Percentiles rank a stretch among this genome's conserved stretches.
Evolutionary conservation across 2,329 filamentous ascomycete genomes (phyloP).

Genomic region (Aspergillus latus): DNA sequence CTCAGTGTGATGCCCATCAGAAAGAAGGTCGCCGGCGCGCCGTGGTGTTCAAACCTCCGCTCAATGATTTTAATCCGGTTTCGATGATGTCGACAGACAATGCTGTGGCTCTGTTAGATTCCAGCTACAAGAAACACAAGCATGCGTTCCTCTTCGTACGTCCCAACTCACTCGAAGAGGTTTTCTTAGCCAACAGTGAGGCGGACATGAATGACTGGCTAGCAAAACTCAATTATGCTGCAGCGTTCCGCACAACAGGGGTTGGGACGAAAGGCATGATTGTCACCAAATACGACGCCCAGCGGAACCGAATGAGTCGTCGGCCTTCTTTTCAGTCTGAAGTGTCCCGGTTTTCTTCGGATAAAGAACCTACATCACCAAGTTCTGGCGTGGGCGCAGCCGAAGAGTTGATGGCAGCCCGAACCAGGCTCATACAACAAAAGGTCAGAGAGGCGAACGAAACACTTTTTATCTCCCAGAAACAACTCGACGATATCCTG

Average conservation of each 20-base stretch:
- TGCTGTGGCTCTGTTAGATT: slow-evolving; percentile 82
- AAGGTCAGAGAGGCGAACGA: slow-evolving; percentile 83
- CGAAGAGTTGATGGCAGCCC: slow-evolving; percentile 78
- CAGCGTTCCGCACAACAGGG: slow-evolving; percentile 87
- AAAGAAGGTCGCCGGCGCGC: slow-evolving; percentile 75
- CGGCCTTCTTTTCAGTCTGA: slow-evolving; percentile 59
- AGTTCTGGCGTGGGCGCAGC: slow-evolving; percentile 75
- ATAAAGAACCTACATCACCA: slow-evolving; percentile 70
- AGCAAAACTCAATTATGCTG: slow-evolving; percentile 92
- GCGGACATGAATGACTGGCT: slow-evolving; percentile 95
- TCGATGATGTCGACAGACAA: slow-evolving; percentile 90
- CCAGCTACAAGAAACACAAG: slow-evolving; percentile 88
- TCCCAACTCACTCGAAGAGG: slow-evolving; percentile 82
- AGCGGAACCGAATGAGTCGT: slow-evolving; percentile 61
- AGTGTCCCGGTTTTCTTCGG: slow-evolving; percentile 65
- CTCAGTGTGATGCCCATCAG: slow-evolving; percentile 80
- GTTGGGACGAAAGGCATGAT: slow-evolving; percentile 87
- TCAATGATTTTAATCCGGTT: slow-evolving; percentile 92
- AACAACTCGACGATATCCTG: slow-evolving; percentile 77
- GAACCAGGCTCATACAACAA: slow-evolving; percentile 76
- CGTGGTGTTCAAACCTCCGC: slow-evolving; percentile 83
- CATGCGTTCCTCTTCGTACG: slow-evolving; percentile 89
- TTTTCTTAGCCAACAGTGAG: slow-evolving; percentile 86
- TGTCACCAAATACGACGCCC: slow-evolving; percentile 80
- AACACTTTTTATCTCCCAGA: slow-evolving; percentile 69